These are phyloP conservation scores for Murraya paniculata DNA, from an alignment of 345 rosid species.

Conservation along the genomic window DNA sequence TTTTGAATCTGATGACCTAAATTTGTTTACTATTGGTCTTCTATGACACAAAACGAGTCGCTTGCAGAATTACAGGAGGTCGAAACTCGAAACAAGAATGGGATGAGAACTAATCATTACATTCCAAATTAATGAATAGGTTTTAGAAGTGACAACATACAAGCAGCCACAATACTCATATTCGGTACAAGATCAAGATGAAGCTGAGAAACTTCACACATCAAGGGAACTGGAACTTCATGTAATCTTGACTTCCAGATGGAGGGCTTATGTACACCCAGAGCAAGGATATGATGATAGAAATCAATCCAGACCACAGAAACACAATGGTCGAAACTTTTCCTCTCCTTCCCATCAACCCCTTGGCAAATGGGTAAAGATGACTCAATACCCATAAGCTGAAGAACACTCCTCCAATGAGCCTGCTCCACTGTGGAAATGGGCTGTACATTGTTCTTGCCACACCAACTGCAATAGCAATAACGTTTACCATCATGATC, in stretches of 20 bases:
- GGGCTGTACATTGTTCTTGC: constrained; percentile 65
- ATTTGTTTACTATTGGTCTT: background rate
- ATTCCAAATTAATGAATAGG: background rate
- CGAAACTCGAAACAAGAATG: background rate
- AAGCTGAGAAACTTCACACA: constrained; percentile 41
- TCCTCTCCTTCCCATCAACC: constrained; percentile 82
- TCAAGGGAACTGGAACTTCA: constrained; percentile 52
- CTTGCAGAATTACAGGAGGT: no score
- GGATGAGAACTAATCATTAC: background rate
- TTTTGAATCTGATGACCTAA: background rate
- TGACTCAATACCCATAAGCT: constrained; percentile 80
- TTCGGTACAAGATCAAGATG: constrained; percentile 1
- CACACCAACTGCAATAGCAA: constrained; percentile 56
- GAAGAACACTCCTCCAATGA: constrained; percentile 79
- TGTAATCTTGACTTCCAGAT: constrained; percentile 38
- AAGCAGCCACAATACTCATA: background rate
- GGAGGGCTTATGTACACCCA: constrained; percentile 79
- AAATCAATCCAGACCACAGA: constrained; percentile 74
- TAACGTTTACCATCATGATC: constrained; percentile 62
- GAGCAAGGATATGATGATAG: constrained; percentile 61
- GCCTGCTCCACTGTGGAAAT: constrained; percentile 77
- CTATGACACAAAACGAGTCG: no score
- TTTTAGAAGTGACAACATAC: background rate
- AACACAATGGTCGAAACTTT: constrained; percentile 72
- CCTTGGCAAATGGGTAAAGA: constrained; percentile 75